phyloP scores from a whole-genome alignment of 805 yeast species.

The Metschnikowia noctiluminum region DNA sequence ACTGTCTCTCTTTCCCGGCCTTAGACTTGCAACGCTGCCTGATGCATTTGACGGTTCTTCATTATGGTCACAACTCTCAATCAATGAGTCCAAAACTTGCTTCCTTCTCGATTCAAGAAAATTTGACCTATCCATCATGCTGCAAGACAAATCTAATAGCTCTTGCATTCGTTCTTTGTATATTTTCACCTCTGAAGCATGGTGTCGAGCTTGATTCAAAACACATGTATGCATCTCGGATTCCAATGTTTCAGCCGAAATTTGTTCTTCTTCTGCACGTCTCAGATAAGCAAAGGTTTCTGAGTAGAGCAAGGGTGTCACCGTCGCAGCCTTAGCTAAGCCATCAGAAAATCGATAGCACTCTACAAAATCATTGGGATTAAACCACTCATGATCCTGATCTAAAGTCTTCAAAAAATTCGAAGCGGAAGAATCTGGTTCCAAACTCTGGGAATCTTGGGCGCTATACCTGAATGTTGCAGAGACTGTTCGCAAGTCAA shows the following conservation, averaged over 20 bases:
- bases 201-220: slow-evolving; percentile 25
- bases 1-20: slow-evolving; percentile 7
- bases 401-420: slow-evolving; percentile 42
- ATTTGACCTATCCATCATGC: slow-evolving; percentile 1
- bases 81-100: slow-evolving; percentile 19
- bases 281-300: slow-evolving; percentile 69
- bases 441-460: slow-evolving; percentile 13
- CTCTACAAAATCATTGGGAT: slow-evolving; percentile 59
- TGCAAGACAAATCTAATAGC: slow-evolving; percentile 17
- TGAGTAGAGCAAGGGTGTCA: slow-evolving; percentile 62
- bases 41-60: slow-evolving; percentile 5
- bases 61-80: slow-evolving; percentile 1
- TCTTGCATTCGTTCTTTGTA: slow-evolving; percentile 26
- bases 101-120: slow-evolving; percentile 10
- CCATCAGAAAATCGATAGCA: slow-evolving; percentile 42
- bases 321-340: slow-evolving; percentile 41
- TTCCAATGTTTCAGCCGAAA: slow-evolving; percentile 16
- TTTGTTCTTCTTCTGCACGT: slow-evolving; percentile 40
- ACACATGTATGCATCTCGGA: slow-evolving; percentile 32
- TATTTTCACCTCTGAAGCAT: slow-evolving; percentile 26
- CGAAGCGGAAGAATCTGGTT: slow-evolving; percentile 6
- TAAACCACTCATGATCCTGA: slow-evolving; percentile 59
- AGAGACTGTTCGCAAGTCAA: slow-evolving; percentile 59
- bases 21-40: slow-evolving; percentile 7
- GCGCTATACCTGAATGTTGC: slow-evolving; percentile 41